A percentile compares a stretch with the other conserved stretches of the same genome.
phyloP scores from a whole-genome alignment of 306 rosid species.

The Neltuma alba region DNA sequence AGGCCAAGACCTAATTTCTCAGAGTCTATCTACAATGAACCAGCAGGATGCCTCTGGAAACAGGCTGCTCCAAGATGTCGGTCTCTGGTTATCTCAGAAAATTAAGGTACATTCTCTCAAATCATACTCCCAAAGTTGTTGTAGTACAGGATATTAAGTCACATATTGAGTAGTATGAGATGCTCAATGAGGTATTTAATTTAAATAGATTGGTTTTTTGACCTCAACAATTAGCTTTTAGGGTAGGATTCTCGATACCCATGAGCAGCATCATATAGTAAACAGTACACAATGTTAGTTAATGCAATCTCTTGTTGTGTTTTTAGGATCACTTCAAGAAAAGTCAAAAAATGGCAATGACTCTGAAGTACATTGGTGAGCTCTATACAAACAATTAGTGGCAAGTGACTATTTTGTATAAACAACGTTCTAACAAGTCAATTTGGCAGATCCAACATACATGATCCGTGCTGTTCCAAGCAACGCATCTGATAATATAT shows the following conservation, averaged over 20 bases:
- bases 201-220: too few species aligned
- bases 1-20: conserved; percentile 51
- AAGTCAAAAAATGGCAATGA: conserved; percentile 41
- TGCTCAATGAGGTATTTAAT: too few species aligned
- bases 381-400: neutral
- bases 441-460: conserved; percentile 60
- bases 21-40: conserved; percentile 28
- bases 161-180: too few species aligned
- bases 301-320: too few species aligned
- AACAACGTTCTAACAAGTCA: neutral
- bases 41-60: conserved; percentile 59
- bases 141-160: too few species aligned
- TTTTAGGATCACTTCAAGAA: conserved; percentile 52
- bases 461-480: conserved; percentile 65
- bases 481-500: conserved; percentile 60
- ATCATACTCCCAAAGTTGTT: neutral
- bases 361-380: conserved; percentile 65
- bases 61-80: conserved; percentile 52
- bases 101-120: conserved; percentile 44
- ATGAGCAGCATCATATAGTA: too few species aligned
- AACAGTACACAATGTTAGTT: too few species aligned
- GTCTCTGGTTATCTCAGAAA: conserved; percentile 55
- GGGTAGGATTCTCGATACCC: too few species aligned
- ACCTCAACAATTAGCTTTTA: too few species aligned
- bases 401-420: neutral